These are phyloP conservation scores for Cytospora paraplurivora DNA, from an alignment of 2,329 filamentous ascomycete species.

Conservation along the genomic window DNA sequence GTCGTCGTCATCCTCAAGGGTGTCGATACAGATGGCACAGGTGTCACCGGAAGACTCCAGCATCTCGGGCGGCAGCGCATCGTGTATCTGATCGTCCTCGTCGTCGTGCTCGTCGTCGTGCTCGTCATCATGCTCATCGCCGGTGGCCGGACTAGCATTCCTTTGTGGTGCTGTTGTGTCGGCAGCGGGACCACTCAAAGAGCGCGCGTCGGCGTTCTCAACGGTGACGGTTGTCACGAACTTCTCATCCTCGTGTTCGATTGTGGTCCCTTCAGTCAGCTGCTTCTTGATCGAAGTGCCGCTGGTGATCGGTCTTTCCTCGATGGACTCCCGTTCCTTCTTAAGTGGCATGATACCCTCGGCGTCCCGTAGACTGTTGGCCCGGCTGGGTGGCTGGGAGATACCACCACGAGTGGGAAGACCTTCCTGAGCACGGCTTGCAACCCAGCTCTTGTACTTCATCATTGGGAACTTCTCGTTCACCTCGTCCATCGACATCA, in stretches of 20 bases:
- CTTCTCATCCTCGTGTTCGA: conserved; percentile 26
- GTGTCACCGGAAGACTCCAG: conserved; percentile 83
- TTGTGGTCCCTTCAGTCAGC: conserved; percentile 27
- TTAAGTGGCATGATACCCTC: conserved; percentile 55
- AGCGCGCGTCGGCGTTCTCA: neutral
- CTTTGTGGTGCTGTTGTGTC: conserved; percentile 26
- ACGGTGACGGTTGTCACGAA: neutral
- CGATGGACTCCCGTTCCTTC: conserved; percentile 50
- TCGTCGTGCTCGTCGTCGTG: conserved; percentile 74
- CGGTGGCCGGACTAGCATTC: conserved; percentile 23
- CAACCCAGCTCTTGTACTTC: conserved; percentile 96
- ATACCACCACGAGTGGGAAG: conserved; percentile 84
- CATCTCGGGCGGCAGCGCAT: conserved; percentile 78
- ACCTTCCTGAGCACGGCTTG: conserved; percentile 78
- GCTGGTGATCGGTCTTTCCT: conserved; percentile 42
- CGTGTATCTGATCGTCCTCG: conserved; percentile 79
- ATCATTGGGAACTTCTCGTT: conserved; percentile 94
- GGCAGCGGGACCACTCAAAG: conserved; percentile 28
- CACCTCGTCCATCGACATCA: conserved; percentile 99
- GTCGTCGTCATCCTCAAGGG: conserved; percentile 92
- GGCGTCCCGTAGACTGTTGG: conserved; percentile 71
- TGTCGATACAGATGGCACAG: conserved; percentile 95
- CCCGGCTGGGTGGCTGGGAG: conserved; percentile 69
- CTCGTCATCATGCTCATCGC: conserved; percentile 61
- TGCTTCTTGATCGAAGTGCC: conserved; percentile 37